Base-by-base conservation (phyloP, 1,284 basidiomycete species). In the Ceratobasidium sp. region DNA sequence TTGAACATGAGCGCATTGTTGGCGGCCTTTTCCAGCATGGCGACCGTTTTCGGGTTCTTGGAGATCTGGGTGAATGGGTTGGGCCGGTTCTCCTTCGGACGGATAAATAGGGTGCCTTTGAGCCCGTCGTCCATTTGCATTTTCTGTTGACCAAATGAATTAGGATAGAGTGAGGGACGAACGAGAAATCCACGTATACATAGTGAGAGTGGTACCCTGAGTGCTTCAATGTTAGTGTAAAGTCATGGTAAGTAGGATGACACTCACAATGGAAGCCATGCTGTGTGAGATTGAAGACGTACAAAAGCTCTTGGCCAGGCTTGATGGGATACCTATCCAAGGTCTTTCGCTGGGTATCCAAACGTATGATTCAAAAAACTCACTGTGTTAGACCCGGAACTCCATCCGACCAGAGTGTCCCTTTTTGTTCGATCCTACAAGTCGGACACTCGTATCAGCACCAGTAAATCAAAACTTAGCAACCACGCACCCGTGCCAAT, bases 301-400 rank as follows among this genome's bases (percentile, higher is more conserved):
- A 76, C 14, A 76, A n/a, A 23, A 76, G 46, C 4, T 67, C 52
- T 3, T 41, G 50, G 18, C 52, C 78, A 10, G 59, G 60, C 44
- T 46, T 44, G 35, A 76, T 79, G 48, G 75, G 76, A 44, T 64
- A 76, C 64, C 65, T 65, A 44, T 5, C 44, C 33, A 44, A 52
- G 23, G 30, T 62, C 41, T 48, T 68, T 44, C 46, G 23, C 5
- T 35, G 27, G 16, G 6, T 35, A 7, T 16, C 30, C 23, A 35
- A 23, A 1, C 57, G 30, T 8, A 30, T 30, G 48, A 50, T 1
- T 2, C 16, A 41, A 12, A 20, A 18, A 2, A 18, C 55, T 23
- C 20, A 59, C 71, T 76, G 78, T 18, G 71, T 78, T 7, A 78
- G 50, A n/a, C 74, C 78, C 16, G 78, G 78, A 14, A 78, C 78